phyloP scores from a whole-genome alignment of 2,329 filamentous ascomycete species.

The Trichoderma pleuroti region DNA sequence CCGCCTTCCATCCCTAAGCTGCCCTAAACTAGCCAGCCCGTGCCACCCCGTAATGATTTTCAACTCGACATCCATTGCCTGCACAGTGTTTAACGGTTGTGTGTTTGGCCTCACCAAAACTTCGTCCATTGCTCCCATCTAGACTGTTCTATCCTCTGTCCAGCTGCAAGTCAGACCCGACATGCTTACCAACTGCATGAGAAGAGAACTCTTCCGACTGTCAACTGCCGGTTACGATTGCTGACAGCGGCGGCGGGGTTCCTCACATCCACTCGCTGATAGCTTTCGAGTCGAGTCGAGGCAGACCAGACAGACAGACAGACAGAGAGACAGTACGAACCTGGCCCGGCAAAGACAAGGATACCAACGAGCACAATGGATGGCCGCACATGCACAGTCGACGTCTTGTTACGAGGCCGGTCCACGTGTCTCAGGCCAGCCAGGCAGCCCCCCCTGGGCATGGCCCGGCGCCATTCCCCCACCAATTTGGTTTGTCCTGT shows the following conservation, averaged over 20 bases:
- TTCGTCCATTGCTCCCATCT: background rate
- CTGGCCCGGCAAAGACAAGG: background rate
- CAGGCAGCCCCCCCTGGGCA: background rate
- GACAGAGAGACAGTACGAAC: background rate
- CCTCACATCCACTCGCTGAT: background rate
- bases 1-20: background rate
- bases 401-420: background rate
- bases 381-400: background rate
- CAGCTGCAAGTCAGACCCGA: background rate
- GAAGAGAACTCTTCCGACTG: background rate
- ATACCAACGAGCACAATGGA: background rate
- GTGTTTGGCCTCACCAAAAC: background rate
- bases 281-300: background rate
- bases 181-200: background rate
- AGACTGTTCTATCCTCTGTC: background rate
- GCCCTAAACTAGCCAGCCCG: background rate
- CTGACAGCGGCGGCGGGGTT: background rate
- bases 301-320: background rate
- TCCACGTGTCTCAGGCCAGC: slow-evolving; percentile 7
- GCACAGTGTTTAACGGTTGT: too few relatives aligned
- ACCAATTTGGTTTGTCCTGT: background rate
- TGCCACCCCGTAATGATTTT: background rate
- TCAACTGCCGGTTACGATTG: background rate
- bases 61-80: background rate
- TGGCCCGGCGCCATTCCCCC: slow-evolving; percentile 2